Base-by-base conservation (phyloP, 2,329 filamentous ascomycete species). In the Pseudogymnoascus sp. region DNA sequence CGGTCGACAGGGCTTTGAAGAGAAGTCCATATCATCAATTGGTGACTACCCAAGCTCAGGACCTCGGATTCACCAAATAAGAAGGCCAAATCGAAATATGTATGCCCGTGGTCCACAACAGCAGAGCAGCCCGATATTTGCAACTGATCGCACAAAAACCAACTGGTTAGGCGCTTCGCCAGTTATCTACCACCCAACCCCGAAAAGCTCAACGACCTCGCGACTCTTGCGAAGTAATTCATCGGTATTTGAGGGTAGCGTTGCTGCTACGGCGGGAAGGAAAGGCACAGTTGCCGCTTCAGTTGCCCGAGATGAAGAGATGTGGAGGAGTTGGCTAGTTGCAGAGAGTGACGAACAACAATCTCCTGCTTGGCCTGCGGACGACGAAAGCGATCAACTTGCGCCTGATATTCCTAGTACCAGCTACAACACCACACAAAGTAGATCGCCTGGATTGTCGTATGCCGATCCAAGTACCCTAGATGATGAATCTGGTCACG, bases 281-380 rank as follows among this genome's bases (percentile, higher is more conserved):
- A 34, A 40, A 12, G 21, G 11, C 8, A 60, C 21, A 11, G 59
- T 42, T 40, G n/a, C 28, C 11, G 64, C 65, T 25, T 31, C 64
- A 12, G 60, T 64, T 3, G 59, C 70, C 8, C 64, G 66, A 12
- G 68, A 73, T 8, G 69, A 73, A 42, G 65, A 71, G 5, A 63
- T 67, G 42, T 73, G 72, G 72, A 64, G 68, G 44, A 67, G 64
- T n/a, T 73, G 70, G 72, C 64, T 70, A 25, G 63, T 56, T 18
- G 18, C 62, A 53, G 16, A 60, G 34, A 50, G 50, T 7, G 63
- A 64, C 10, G 61, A 63, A 8, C 56, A 56, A 37, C 60, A 53
- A 28, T 31, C 37, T 40, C 53, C 14, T n/a, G 50, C 63, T 11
- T 16, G 44, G 31, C 8, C 10, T 5, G 31, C 21, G 50, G n/a